phyloP scores from a whole-genome alignment of 2,329 filamentous ascomycete genomes.

The Verticillium isaacii region DNA sequence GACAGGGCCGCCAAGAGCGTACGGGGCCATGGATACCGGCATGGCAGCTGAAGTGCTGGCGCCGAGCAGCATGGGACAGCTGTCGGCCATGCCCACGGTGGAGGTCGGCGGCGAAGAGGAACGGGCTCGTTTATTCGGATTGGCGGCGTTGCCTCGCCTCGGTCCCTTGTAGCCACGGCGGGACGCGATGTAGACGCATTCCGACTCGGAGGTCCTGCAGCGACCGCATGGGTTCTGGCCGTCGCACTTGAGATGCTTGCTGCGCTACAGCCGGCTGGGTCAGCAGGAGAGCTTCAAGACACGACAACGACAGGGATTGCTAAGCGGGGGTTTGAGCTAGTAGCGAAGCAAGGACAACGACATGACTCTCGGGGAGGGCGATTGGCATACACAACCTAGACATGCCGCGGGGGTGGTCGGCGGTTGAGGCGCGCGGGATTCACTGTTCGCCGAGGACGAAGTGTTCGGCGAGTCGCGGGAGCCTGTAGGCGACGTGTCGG shows the following conservation, averaged over 20 bases:
- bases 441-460: constrained; percentile 2
- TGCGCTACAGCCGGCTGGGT: constrained; percentile 32
- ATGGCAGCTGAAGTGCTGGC: constrained; percentile 21
- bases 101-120: constrained; percentile 35
- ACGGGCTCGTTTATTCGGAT: constrained; percentile 26
- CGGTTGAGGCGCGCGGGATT: background rate
- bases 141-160: constrained; percentile 39
- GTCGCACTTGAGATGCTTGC: constrained; percentile 73
- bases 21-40: constrained; percentile 20
- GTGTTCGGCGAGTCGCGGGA: constrained; percentile 1
- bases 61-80: constrained; percentile 40
- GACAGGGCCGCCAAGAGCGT: constrained; percentile 25
- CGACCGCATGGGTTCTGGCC: constrained; percentile 65
- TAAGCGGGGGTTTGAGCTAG: background rate
- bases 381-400: constrained; percentile 1
- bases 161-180: constrained; percentile 71
- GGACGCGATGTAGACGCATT: constrained; percentile 70
- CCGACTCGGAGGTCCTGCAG: constrained; percentile 51
- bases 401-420: constrained; percentile 1
- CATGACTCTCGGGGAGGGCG: background rate
- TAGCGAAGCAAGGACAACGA: background rate
- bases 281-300: background rate
- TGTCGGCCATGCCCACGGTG: constrained; percentile 25
- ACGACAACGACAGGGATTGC: background rate
- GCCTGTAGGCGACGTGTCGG: background rate